These are phyloP conservation scores for Pythium catenulatum DNA, from an alignment of 352 stramenopile genomes.

Conservation along the genomic window DNA sequence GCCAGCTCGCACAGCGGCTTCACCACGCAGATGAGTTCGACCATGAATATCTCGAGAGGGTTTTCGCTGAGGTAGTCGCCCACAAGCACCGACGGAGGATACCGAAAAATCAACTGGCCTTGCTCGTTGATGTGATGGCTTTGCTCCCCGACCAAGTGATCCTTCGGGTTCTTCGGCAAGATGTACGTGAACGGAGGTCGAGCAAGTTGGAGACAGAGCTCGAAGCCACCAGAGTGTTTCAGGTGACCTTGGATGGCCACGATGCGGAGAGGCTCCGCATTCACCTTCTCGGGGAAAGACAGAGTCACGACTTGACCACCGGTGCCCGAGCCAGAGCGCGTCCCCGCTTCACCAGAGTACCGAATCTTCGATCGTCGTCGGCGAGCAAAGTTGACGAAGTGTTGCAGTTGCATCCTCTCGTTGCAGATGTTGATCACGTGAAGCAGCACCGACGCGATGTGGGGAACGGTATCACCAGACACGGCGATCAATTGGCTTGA, in stretches of 20 bases:
- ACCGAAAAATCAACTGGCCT: slow-evolving; percentile 90
- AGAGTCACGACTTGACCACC: slow-evolving; percentile 91
- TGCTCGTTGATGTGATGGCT: slow-evolving; percentile 86
- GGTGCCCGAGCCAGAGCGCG: slow-evolving; percentile 71
- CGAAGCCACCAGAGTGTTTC: slow-evolving; percentile 86
- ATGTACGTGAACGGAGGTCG: slow-evolving; percentile 85
- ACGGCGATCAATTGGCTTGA: neutral
- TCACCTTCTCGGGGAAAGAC: slow-evolving; percentile 92
- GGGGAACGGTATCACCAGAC: slow-evolving; percentile 63
- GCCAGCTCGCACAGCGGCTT: slow-evolving; percentile 91
- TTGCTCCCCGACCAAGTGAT: slow-evolving; percentile 78
- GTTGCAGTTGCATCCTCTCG: slow-evolving; percentile 91
- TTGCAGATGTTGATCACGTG: slow-evolving; percentile 92
- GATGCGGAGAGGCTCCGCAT: slow-evolving; percentile 88
- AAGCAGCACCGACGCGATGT: slow-evolving; percentile 87
- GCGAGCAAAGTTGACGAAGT: slow-evolving; percentile 93
- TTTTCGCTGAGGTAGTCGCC: slow-evolving; percentile 90
- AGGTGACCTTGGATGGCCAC: slow-evolving; percentile 88
- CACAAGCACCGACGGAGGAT: slow-evolving; percentile 80
- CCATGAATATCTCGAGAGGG: slow-evolving; percentile 92
- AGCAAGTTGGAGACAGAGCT: slow-evolving; percentile 85
- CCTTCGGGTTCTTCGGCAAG: slow-evolving; percentile 74
- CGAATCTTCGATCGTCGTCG: slow-evolving; percentile 89
- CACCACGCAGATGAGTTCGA: slow-evolving; percentile 92
- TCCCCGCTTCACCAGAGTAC: slow-evolving; percentile 88